phyloP scores from a whole-genome alignment of 768 basidiomycete species.

The Pulveroboletus sp. region DNA sequence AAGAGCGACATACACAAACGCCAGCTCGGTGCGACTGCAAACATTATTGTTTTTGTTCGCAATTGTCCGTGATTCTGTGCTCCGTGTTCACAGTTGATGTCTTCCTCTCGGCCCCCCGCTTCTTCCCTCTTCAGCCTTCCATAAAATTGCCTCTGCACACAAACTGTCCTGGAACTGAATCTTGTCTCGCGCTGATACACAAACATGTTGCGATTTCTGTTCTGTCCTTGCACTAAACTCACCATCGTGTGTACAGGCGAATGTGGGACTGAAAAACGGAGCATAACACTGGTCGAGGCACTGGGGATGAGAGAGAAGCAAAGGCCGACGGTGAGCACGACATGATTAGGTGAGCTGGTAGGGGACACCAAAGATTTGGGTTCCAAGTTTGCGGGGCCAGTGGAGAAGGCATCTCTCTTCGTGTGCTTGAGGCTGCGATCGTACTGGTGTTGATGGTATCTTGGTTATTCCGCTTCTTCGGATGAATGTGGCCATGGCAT shows the following conservation, averaged over 20 bases:
- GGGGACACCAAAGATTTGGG: slow-evolving; percentile 45
- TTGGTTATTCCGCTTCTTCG: slow-evolving; percentile 28
- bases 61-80: no score
- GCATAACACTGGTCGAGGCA: slow-evolving; percentile 85
- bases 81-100: neutral
- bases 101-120: neutral
- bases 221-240: slow-evolving; percentile 55
- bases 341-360: slow-evolving; percentile 61
- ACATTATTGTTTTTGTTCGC: slow-evolving; percentile 29
- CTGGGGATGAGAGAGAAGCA: slow-evolving; percentile 68
- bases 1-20: slow-evolving; percentile 35
- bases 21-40: slow-evolving; percentile 46
- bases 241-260: slow-evolving; percentile 75
- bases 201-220: slow-evolving; percentile 73
- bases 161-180: slow-evolving; percentile 70
- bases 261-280: slow-evolving; percentile 81
- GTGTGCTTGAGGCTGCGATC: no score
- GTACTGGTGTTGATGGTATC: neutral
- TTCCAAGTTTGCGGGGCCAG: slow-evolving; percentile 62
- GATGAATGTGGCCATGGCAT: slow-evolving; percentile 78
- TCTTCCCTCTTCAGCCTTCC: slow-evolving; percentile 45
- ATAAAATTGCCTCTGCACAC: slow-evolving; percentile 67
- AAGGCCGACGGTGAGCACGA: slow-evolving; percentile 36
- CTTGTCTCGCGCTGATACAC: slow-evolving; percentile 66
- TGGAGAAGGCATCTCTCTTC: slow-evolving; percentile 63